Percentiles rank a stretch among this genome's conserved stretches.
phyloP scores from a whole-genome alignment of 129 eudicot species.

The carrot (Daucus carota) region DNA sequence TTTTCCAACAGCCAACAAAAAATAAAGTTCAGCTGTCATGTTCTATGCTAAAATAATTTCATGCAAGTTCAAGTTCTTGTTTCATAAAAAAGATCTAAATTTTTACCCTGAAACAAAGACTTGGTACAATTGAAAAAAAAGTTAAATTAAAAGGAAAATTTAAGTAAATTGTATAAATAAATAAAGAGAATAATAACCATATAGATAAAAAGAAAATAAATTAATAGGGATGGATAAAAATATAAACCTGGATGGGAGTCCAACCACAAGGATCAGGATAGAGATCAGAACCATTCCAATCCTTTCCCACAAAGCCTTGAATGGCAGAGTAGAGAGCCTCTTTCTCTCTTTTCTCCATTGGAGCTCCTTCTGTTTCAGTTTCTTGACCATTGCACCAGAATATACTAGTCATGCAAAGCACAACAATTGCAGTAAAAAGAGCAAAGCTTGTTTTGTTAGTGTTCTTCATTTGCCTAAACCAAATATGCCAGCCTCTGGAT shows the following conservation, averaged over 20 bases:
- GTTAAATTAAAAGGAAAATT: background rate
- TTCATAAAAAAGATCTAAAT: background rate
- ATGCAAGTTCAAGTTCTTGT: background rate
- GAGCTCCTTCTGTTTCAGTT: constrained; percentile 14
- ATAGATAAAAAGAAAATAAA: background rate
- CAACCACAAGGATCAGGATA: constrained; percentile 56
- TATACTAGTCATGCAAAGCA: background rate
- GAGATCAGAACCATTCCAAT: constrained; percentile 48
- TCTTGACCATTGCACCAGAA: constrained; percentile 13
- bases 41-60: background rate
- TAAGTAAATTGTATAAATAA: background rate
- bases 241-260: constrained; percentile 39
- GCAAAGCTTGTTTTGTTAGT: background rate
- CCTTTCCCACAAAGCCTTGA: constrained; percentile 40
- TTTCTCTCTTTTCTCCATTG: constrained; percentile 33
- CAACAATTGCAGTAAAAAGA: background rate
- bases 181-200: background rate
- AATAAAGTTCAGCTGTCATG: background rate
- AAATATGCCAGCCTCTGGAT: background rate
- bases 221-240: background rate
- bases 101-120: background rate
- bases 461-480: constrained; percentile 1
- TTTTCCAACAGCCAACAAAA: background rate
- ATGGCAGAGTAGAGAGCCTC: constrained; percentile 35
- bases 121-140: background rate